Percentiles rank a stretch among this genome's conserved stretches.
phyloP scores from a whole-genome alignment of 1,139 yeast genomes.

The Blastobotrys ciferrii region DNA sequence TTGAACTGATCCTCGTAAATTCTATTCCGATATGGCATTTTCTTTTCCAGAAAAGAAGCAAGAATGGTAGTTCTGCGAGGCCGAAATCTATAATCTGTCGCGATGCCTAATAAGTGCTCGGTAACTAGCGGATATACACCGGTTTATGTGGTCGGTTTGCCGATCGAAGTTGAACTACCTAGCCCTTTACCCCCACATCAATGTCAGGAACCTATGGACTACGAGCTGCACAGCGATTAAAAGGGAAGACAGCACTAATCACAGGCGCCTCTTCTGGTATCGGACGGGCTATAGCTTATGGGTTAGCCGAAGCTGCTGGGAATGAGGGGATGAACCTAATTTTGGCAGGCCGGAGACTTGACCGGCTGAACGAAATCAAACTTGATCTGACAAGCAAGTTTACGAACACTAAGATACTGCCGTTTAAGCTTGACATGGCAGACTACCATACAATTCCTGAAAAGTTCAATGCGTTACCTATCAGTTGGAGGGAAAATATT shows the following conservation, averaged over 20 bases:
- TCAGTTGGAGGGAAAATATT: conserved; percentile 37
- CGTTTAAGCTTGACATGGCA: conserved; percentile 61
- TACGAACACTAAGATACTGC: conserved; percentile 46
- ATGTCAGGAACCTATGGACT: conserved; percentile 52
- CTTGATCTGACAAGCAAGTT: conserved; percentile 45
- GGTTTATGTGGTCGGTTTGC: too few species aligned
- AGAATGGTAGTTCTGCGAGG: too few species aligned
- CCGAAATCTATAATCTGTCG: too few species aligned
- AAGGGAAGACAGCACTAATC: conserved; percentile 57
- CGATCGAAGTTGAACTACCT: too few species aligned
- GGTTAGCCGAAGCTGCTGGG: conserved; percentile 66
- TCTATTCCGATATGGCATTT: too few species aligned
- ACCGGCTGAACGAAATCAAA: conserved; percentile 45
- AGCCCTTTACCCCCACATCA: too few species aligned
- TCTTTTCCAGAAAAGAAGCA: too few species aligned
- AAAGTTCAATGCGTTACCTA: conserved; percentile 49
- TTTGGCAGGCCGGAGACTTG: conserved; percentile 67
- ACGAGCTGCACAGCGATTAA: conserved; percentile 58
- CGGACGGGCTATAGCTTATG: conserved; percentile 74
- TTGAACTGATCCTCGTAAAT: too few species aligned
- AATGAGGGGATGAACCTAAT: conserved; percentile 66
- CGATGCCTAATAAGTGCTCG: too few species aligned
- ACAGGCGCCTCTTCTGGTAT: conserved; percentile 82
- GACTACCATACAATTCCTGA: conserved; percentile 49
- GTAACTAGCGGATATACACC: too few species aligned